These are phyloP conservation scores for Blastocystis sp. DNA, from an alignment of 352 stramenopile species.

Conservation along the genomic window DNA sequence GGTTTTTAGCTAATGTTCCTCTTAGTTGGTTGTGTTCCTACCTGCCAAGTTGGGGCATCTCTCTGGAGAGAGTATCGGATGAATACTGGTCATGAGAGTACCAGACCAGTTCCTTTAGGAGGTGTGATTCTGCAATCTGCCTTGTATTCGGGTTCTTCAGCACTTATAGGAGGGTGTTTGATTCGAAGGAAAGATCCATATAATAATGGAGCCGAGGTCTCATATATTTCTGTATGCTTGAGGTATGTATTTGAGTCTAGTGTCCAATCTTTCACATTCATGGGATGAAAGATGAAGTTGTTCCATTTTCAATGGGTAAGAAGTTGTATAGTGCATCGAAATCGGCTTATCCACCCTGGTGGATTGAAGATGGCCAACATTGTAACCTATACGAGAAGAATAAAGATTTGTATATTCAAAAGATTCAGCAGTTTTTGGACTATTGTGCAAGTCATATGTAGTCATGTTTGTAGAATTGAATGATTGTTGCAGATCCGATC, in stretches of 20 bases:
- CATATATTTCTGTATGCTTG: not conserved
- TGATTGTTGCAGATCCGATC: not conserved
- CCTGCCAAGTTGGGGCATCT: not conserved
- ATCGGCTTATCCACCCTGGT: slow-evolving; percentile 18
- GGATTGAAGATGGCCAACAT: slow-evolving; percentile 10
- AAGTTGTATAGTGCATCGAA: not conserved
- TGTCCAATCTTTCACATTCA: slow-evolving; percentile 53
- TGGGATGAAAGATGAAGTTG: slow-evolving; percentile 12
- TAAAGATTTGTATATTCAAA: slow-evolving; percentile 4
- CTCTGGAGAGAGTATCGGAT: not conserved
- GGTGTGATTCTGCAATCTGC: slow-evolving; percentile 45
- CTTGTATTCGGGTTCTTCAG: not conserved
- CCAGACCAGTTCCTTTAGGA: not conserved
- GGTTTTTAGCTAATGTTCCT: not conserved
- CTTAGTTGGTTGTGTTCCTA: slow-evolving; percentile 21
- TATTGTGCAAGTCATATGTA: not conserved
- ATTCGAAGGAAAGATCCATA: not conserved
- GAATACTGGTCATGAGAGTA: not conserved
- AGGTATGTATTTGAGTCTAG: not conserved
- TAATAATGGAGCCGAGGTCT: slow-evolving; percentile 6
- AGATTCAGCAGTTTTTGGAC: slow-evolving; percentile 14
- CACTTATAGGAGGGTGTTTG: not conserved
- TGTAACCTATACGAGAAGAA: not conserved
- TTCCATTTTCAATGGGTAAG: not conserved
- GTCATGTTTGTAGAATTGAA: not conserved